Evolutionary conservation across 2,329 filamentous ascomycete genomes (phyloP), one percentile per base, ranked within the genome.

Genomic region (Graphilbum fragrans): DNA sequence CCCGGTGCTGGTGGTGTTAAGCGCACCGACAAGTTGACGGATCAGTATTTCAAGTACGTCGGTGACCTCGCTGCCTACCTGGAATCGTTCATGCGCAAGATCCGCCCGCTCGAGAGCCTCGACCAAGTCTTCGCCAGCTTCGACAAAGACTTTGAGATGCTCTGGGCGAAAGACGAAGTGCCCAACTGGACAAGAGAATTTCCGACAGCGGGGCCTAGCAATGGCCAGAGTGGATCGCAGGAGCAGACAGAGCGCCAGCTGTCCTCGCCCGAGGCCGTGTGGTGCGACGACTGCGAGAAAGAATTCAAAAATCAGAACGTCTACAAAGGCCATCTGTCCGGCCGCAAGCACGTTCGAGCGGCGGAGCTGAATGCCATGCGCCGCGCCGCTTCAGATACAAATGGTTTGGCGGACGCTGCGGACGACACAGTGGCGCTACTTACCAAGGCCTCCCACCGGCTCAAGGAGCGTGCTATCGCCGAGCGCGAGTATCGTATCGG

Each of bases 291-390:
- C 47, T 98, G 92, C 58, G 82, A 92, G 56, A 95, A 88, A 62
- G 86, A 90, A 45, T 98, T 96, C 64, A 87, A 85, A 54, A 96
- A 95, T 54, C 79, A 92, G 50, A 94, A 94, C 47, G 86, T 95
- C 37, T 94, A 94, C 67, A 88, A 87, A 53, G 80, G 77, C 31
- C 92, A 98, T 58, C 63, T 98, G 46, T 82, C 68, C 0, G 90
- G 90, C 34, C 90, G 94, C 63, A 98, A 96, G 58, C 92, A 98
- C 58, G 76, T 90, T 58, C 86, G 86, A 53, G 85, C 84, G 1
- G 85, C 82, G 1, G 78, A 86, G 56, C 70, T 74, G 41, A 72
- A 80, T 34, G 69, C 69, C 41, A 61, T 67, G 46, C 62, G 64
- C 44, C 60, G 64, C 46, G 40, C 41, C 47, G 48, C 50, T 49